phyloP scores from a whole-genome alignment of 176 grass and related monocot species.

The Eleusine indica region DNA sequence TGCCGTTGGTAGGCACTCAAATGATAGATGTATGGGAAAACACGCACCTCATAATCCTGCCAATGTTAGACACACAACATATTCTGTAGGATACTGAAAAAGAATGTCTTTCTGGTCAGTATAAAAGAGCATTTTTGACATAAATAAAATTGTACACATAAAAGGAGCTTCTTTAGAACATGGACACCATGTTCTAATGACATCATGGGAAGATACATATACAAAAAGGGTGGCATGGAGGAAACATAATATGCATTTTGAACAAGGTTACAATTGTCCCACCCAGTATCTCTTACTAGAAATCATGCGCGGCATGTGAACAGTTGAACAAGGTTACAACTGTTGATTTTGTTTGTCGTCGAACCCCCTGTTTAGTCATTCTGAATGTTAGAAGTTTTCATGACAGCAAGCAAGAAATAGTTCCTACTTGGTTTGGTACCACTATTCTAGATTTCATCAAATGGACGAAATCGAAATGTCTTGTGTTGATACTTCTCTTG shows the following conservation, averaged over 20 bases:
- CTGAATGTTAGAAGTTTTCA: too few species aligned
- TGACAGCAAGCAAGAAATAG: too few species aligned
- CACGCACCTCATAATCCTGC: not conserved
- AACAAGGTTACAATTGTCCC: slow-evolving; percentile 6
- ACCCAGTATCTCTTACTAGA: slow-evolving; percentile 14
- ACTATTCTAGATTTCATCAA: too few species aligned
- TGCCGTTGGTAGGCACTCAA: not conserved
- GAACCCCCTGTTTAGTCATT: too few species aligned
- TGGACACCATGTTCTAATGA: not conserved
- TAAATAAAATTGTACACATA: not conserved
- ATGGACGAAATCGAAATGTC: too few species aligned
- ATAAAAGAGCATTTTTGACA: not conserved
- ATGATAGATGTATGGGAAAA: not conserved
- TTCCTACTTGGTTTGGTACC: too few species aligned
- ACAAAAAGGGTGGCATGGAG: not conserved
- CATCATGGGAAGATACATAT: not conserved
- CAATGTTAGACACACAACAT: not conserved
- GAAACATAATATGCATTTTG: not conserved
- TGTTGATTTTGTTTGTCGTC: too few species aligned
- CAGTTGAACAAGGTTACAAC: too few species aligned
- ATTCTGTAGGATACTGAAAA: not conserved
- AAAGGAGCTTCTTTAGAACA: not conserved
- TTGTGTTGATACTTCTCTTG: too few species aligned
- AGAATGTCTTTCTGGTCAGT: not conserved
- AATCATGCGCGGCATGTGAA: too few species aligned